phyloP scores from a whole-genome alignment of 305 asterid species.

The Ajuga reptans region DNA sequence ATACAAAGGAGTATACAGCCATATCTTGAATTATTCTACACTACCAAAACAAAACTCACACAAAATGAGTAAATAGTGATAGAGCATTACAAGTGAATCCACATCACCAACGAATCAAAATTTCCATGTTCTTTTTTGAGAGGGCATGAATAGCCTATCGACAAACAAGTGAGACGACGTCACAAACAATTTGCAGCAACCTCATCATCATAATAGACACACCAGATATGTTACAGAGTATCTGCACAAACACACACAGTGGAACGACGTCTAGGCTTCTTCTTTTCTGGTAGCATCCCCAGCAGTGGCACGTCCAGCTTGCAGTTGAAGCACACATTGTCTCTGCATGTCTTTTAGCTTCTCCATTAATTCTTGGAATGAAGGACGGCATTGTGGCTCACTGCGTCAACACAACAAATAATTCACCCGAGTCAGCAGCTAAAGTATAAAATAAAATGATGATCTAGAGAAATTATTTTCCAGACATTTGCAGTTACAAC shows the following conservation, averaged over 20 bases:
- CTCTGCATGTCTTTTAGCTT: constrained; percentile 64
- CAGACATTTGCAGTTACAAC: neutral
- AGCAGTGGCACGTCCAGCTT: constrained; percentile 42
- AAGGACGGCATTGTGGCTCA: constrained; percentile 68
- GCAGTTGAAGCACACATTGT: constrained; percentile 47
- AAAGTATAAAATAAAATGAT: neutral
- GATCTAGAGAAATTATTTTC: neutral
- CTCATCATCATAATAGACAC: neutral
- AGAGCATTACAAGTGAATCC: no score
- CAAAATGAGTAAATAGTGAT: neutral
- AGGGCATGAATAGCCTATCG: neutral
- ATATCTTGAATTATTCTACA: constrained; percentile 5
- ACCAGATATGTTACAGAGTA: no score
- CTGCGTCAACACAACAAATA: constrained; percentile 31
- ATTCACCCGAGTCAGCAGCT: neutral
- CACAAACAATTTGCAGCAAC: constrained; percentile 18
- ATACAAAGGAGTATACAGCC: neutral
- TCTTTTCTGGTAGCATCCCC: constrained; percentile 44
- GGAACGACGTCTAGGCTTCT: constrained; percentile 27
- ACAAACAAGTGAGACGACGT: neutral
- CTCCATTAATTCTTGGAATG: constrained; percentile 73
- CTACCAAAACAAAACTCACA: neutral
- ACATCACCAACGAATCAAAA: neutral
- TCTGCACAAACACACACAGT: neutral
- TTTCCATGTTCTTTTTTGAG: no score